A percentile compares a stretch with the other conserved stretches of the same genome.
Evolutionary conservation across 2,329 filamentous ascomycete species (phyloP).

Genomic region (Cladophialophora bantiana): DNA sequence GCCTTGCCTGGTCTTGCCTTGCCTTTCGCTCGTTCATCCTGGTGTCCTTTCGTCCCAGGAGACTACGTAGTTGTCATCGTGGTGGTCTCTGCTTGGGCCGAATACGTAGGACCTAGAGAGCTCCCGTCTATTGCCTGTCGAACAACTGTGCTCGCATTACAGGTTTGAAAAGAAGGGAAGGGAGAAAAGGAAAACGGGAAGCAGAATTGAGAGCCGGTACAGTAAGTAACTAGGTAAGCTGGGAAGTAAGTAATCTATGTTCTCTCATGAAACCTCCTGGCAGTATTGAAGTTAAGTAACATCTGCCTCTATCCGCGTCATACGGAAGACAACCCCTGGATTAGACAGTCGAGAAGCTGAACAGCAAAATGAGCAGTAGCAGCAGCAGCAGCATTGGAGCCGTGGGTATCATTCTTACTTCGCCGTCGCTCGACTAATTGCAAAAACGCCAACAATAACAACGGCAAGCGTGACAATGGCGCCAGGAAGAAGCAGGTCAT

Average conservation of each 20-base stretch:
- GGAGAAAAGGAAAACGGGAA: not conserved
- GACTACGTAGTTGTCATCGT: too few species aligned
- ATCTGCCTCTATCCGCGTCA: not conserved
- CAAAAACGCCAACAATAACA: slow-evolving; percentile 92
- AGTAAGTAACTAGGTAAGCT: slow-evolving; percentile 1
- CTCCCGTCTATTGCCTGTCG: too few species aligned
- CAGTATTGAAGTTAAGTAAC: not conserved
- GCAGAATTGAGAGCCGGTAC: too few species aligned
- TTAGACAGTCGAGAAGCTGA: not conserved
- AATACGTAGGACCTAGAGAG: too few species aligned
- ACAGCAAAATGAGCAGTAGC: not conserved
- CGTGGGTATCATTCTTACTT: slow-evolving; percentile 29
- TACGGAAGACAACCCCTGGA: not conserved
- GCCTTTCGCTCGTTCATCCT: too few species aligned
- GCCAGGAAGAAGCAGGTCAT: slow-evolving; percentile 89
- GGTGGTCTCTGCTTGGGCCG: too few species aligned
- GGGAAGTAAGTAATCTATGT: not conserved
- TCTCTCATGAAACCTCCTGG: slow-evolving; percentile 1
- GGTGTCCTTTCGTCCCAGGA: too few species aligned
- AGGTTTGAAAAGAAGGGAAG: not conserved
- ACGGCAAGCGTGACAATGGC: slow-evolving; percentile 95
- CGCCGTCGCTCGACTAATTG: slow-evolving; percentile 68
- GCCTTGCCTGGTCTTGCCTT: too few species aligned
- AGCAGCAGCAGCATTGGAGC: not conserved
- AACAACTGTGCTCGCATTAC: not conserved